A percentile compares a stretch with the other conserved stretches of the same genome.
phyloP scores from a whole-genome alignment of 192 early-diverging fungal species.

The Gonapodya prolifera region DNA sequence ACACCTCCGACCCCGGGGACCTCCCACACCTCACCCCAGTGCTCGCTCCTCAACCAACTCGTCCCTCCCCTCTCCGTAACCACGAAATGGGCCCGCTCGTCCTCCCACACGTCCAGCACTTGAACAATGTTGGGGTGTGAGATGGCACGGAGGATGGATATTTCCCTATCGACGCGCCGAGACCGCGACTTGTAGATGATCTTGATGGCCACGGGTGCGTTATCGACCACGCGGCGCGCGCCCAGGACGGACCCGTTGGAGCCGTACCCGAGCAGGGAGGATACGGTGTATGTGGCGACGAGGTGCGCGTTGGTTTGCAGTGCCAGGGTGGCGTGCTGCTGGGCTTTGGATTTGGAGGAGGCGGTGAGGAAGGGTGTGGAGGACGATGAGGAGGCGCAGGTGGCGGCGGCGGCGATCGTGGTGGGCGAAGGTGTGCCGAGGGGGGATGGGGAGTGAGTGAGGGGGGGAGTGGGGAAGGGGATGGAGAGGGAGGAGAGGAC shows the following conservation, averaged over 20 bases:
- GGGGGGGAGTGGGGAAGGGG: background rate
- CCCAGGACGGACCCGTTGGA: background rate
- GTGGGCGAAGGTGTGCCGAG: background rate
- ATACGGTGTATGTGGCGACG: background rate
- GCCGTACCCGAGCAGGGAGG: background rate
- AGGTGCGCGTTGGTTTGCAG: background rate
- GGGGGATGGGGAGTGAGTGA: background rate
- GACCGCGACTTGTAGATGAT: background rate
- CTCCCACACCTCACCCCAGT: background rate
- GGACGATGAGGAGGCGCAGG: background rate
- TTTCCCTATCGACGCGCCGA: background rate
- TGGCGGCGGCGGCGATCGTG: background rate
- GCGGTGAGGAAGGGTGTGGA: background rate
- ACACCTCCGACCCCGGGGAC: too few relatives aligned
- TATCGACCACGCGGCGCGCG: background rate
- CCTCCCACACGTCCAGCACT: background rate
- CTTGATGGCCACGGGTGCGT: background rate
- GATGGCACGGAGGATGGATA: background rate
- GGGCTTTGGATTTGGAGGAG: background rate
- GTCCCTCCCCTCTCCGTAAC: background rate
- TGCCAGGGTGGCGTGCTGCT: background rate
- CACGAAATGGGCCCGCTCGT: background rate
- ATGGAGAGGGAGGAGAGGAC: background rate
- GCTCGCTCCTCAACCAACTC: background rate
- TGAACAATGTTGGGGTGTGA: background rate